These are phyloP conservation scores for Xylaria hypoxylon DNA, from an alignment of 2,329 filamentous ascomycete genomes.

Conservation along the genomic window DNA sequence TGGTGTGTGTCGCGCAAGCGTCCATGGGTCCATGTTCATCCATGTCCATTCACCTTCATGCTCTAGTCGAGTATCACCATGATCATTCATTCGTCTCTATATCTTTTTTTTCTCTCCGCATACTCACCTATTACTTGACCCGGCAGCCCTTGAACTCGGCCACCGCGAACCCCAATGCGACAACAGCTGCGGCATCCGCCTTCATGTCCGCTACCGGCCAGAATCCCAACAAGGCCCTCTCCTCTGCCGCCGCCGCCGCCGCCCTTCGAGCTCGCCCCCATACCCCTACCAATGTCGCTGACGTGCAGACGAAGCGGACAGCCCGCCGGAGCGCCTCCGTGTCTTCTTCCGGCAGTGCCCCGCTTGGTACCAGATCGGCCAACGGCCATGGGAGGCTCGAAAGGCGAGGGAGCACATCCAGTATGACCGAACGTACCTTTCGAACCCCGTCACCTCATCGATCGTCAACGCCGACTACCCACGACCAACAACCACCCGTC, in stretches of 20 bases:
- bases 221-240: constrained; percentile 72
- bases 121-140: neutral
- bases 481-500: constrained; percentile 74
- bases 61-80: constrained; percentile 14
- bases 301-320: constrained; percentile 89
- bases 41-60: neutral
- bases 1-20: neutral
- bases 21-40: neutral
- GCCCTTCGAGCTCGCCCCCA: constrained; percentile 83
- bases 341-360: constrained; percentile 70
- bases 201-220: constrained; percentile 74
- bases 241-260: constrained; percentile 86
- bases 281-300: constrained; percentile 81
- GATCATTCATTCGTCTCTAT: constrained; percentile 26
- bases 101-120: constrained; percentile 6
- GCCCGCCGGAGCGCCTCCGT: constrained; percentile 77
- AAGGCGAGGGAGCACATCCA: constrained; percentile 76
- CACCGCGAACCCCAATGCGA: constrained; percentile 77
- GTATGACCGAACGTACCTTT: constrained; percentile 91
- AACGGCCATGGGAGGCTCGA: constrained; percentile 61
- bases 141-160: constrained; percentile 71
- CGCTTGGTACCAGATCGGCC: constrained; percentile 55
- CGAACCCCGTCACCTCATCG: constrained; percentile 77
- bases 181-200: constrained; percentile 83
- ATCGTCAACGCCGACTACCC: constrained; percentile 51